A percentile compares a stretch with the other conserved stretches of the same genome.
Evolutionary conservation across 371 early-diverging fungal genomes (phyloP).

Genomic region (Lichtheimia hyalospora): DNA sequence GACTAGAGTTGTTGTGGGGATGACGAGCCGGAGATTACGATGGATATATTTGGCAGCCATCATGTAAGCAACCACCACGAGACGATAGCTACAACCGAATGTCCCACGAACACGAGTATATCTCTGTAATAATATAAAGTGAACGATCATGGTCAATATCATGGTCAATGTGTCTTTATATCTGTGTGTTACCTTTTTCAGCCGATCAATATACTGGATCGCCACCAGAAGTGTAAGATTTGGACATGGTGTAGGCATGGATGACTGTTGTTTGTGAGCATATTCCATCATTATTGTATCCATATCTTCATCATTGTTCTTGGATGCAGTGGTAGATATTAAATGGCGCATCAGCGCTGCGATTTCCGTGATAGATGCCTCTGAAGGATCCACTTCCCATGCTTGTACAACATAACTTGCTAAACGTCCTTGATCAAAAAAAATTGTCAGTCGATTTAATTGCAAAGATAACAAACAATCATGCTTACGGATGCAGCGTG

Average conservation of each 20-base stretch:
- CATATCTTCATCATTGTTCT: conserved; percentile 23
- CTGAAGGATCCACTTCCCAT: conserved; percentile 41
- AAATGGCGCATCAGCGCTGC: conserved; percentile 31
- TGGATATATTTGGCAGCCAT: conserved; percentile 60
- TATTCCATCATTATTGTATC: background rate
- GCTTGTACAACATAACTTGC: conserved; percentile 37
- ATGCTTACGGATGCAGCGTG: conserved; percentile 33
- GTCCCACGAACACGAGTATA: conserved; percentile 50
- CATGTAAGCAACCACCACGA: conserved; percentile 58
- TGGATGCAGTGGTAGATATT: conserved; percentile 17
- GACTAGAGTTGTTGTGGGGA: conserved; percentile 17
- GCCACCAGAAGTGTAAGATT: conserved; percentile 54
- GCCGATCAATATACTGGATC: conserved; percentile 55
- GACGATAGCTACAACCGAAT: conserved; percentile 54
- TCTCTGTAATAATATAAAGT: conserved; percentile 30
- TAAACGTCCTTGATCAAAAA: conserved; percentile 29
- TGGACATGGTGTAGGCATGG: conserved; percentile 44
- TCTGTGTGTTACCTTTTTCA: conserved; percentile 46
- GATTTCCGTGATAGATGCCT: conserved; percentile 26
- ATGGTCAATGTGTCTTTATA: background rate
- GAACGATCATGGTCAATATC: background rate
- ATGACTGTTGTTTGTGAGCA: conserved; percentile 7
- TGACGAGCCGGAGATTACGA: conserved; percentile 33
- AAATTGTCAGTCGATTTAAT: background rate
- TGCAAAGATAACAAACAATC: conserved; percentile 3